These are phyloP conservation scores for Musa beccarii DNA, from an alignment of 176 grass and related monocot genomes.

Conservation along the genomic window DNA sequence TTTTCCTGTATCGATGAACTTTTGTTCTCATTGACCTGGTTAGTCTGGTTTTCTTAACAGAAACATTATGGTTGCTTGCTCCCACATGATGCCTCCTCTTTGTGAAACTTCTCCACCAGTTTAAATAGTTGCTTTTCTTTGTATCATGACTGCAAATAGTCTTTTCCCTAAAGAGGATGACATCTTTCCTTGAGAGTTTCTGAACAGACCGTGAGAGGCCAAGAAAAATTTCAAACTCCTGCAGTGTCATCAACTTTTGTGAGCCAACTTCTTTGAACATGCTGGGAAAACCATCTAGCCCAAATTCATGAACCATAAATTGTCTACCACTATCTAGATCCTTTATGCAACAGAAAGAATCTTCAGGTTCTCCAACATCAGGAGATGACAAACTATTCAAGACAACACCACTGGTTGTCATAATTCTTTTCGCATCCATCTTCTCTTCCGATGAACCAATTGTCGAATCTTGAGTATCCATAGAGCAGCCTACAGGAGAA, in stretches of 20 bases:
- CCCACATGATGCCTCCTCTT: conserved; percentile 30
- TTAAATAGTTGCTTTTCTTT: conserved; percentile 34
- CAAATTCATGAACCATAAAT: conserved; percentile 32
- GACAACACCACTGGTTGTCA: conserved; percentile 1
- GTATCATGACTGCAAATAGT: conserved; percentile 3
- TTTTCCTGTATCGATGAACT: conserved; percentile 60
- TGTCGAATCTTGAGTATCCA: conserved; percentile 26
- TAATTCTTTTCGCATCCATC: conserved; percentile 28
- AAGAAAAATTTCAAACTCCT: conserved; percentile 50
- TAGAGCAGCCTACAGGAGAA: conserved; percentile 19
- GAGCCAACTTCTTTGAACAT: conserved; percentile 63
- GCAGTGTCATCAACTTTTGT: conserved; percentile 48
- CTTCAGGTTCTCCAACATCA: conserved; percentile 17
- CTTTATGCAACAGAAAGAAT: conserved; percentile 29
- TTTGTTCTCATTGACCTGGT: conserved; percentile 31
- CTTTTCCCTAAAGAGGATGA: background rate
- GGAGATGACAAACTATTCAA: conserved; percentile 16
- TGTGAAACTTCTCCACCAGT: conserved; percentile 50
- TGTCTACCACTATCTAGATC: conserved; percentile 43
- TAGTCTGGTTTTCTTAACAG: conserved; percentile 31
- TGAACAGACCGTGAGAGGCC: conserved; percentile 44
- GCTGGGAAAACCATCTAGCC: conserved; percentile 21
- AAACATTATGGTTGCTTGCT: conserved; percentile 43
- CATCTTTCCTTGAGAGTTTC: conserved; percentile 29
- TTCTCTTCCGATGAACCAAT: conserved; percentile 1